Percentiles rank a stretch among this genome's conserved stretches.
phyloP scores from a whole-genome alignment of 768 basidiomycete genomes.

The Boletus vermiculosoides region DNA sequence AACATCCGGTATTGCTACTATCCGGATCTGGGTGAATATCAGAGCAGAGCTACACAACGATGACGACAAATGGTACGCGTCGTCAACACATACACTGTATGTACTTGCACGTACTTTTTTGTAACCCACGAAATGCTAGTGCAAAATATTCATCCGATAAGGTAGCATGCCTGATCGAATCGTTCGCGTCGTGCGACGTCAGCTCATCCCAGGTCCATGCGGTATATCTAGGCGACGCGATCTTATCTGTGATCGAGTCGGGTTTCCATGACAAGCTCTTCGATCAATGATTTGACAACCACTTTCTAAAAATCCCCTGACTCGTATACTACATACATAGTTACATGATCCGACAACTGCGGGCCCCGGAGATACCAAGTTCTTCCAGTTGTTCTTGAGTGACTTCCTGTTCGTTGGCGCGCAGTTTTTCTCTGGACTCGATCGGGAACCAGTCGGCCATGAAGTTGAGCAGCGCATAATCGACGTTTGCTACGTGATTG shows the following conservation, averaged over 20 bases:
- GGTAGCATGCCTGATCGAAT: not conserved
- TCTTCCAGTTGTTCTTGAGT: constrained; percentile 65
- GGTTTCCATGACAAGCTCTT: not conserved
- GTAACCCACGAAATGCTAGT: too few species aligned
- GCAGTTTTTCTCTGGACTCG: constrained; percentile 73
- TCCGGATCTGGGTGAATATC: too few species aligned
- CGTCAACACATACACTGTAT: too few species aligned
- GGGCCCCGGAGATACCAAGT: constrained; percentile 46
- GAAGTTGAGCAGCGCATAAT: constrained; percentile 77
- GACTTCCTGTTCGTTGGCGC: constrained; percentile 73
- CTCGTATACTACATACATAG: not conserved
- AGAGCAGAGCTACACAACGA: too few species aligned
- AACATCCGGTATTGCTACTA: too few species aligned
- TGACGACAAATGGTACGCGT: too few species aligned
- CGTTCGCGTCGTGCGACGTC: not conserved
- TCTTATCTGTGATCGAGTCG: not conserved
- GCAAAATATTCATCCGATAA: not conserved
- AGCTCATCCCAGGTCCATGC: not conserved
- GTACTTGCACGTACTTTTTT: too few species aligned
- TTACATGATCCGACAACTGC: constrained; percentile 45
- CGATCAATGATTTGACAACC: not conserved
- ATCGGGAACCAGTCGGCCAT: constrained; percentile 92
- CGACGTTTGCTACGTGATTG: constrained; percentile 60
- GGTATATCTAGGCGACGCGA: not conserved
- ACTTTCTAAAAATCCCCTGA: too few species aligned